phyloP scores from a whole-genome alignment of 208 protist species.

The Vickermania spadyakhi region DNA sequence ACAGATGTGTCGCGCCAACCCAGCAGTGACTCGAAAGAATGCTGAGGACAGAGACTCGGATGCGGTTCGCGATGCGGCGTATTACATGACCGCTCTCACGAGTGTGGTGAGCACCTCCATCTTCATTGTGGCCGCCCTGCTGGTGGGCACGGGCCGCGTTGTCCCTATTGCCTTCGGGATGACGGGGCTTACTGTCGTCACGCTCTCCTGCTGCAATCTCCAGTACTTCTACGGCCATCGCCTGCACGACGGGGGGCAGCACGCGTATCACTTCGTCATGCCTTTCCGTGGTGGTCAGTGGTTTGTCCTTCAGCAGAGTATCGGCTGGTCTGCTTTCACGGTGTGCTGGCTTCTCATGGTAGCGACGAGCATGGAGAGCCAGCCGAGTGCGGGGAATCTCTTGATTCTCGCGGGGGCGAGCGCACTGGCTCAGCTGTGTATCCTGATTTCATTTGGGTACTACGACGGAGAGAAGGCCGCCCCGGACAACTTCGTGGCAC shows the following conservation, averaged over 20 bases:
- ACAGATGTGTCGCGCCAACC: neutral
- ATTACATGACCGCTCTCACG: conserved; percentile 37
- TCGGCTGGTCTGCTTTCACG: conserved; percentile 48
- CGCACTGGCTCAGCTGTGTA: conserved; percentile 29
- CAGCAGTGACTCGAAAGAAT: neutral
- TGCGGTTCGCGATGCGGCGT: conserved; percentile 27
- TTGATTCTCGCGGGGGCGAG: conserved; percentile 26
- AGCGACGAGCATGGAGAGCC: conserved; percentile 27
- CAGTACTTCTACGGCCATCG: conserved; percentile 52
- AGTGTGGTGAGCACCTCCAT: conserved; percentile 22
- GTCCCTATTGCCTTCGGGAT: conserved; percentile 51
- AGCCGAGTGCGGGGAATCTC: conserved; percentile 23
- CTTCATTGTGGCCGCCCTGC: conserved; percentile 34
- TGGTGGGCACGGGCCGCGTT: conserved; percentile 29
- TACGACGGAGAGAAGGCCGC: conserved; percentile 31
- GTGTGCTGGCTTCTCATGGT: conserved; percentile 27
- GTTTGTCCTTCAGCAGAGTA: conserved; percentile 44
- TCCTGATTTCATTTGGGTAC: conserved; percentile 31
- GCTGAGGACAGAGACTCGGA: conserved; percentile 7
- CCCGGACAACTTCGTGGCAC: conserved; percentile 23
- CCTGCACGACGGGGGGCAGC: conserved; percentile 20
- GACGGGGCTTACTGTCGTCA: conserved; percentile 26
- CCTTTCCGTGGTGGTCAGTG: conserved; percentile 46
- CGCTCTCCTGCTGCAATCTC: conserved; percentile 44
- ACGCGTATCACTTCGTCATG: conserved; percentile 56